A percentile compares a stretch with the other conserved stretches of the same genome.
Evolutionary conservation across 2,329 filamentous ascomycete species (phyloP).

Genomic region (Coniochaeta sp.): DNA sequence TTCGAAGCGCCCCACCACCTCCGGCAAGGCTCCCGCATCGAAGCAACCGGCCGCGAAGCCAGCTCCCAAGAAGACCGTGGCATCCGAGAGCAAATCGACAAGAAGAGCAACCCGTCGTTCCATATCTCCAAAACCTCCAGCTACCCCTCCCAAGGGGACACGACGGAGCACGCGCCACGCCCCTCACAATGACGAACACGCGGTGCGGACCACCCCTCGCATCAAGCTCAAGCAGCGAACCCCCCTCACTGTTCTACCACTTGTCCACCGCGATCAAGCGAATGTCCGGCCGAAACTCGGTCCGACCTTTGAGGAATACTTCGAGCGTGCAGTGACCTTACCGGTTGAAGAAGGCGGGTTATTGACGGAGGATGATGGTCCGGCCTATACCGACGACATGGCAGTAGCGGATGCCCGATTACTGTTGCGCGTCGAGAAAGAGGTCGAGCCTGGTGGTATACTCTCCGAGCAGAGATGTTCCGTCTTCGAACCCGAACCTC

Average conservation of each 20-base stretch:
- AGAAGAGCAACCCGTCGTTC: not conserved
- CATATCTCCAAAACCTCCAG: slow-evolving; percentile 15
- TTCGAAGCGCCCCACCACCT: slow-evolving; percentile 7
- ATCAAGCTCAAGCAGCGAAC: slow-evolving; percentile 42
- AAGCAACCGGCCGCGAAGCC: slow-evolving; percentile 19
- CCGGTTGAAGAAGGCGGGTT: slow-evolving; percentile 52
- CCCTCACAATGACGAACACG: slow-evolving; percentile 13
- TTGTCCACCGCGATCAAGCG: slow-evolving; percentile 52
- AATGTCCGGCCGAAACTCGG: slow-evolving; percentile 45
- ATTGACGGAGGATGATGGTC: slow-evolving; percentile 46
- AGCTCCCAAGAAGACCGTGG: slow-evolving; percentile 8
- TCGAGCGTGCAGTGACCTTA: slow-evolving; percentile 39
- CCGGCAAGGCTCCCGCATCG: slow-evolving; percentile 9
- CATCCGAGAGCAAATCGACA: slow-evolving; percentile 14
- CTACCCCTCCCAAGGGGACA: slow-evolving; percentile 30
- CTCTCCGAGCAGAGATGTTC: slow-evolving; percentile 65
- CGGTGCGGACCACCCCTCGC: slow-evolving; percentile 25
- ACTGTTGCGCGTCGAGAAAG: slow-evolving; percentile 64
- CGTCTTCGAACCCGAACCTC: slow-evolving; percentile 63
- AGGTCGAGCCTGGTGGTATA: slow-evolving; percentile 66
- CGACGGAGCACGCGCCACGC: slow-evolving; percentile 32
- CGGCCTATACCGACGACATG: slow-evolving; percentile 51
- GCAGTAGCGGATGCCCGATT: slow-evolving; percentile 60
- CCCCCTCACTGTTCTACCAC: slow-evolving; percentile 38
- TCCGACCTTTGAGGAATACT: slow-evolving; percentile 50